Evolutionary conservation across 164 flowering plant genomes (phyloP).

Genomic region (Kalanchoe fedtschenkoi): DNA sequence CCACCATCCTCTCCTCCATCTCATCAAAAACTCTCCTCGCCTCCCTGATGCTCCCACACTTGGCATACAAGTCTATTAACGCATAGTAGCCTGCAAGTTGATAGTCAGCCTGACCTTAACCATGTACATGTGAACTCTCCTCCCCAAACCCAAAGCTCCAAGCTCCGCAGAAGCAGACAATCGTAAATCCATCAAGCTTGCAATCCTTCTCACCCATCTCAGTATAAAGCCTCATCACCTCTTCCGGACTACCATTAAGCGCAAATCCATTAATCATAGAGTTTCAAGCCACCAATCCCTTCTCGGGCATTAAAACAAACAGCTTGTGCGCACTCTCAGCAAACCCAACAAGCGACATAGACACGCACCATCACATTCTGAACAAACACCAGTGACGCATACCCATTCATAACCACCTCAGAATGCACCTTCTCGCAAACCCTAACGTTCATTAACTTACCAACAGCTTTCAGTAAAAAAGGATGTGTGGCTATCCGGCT

Average conservation of each 20-base stretch:
- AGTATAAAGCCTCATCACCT: no score
- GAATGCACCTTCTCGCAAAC: no score
- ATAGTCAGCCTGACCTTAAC: conserved; percentile 15
- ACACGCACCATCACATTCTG: conserved; percentile 26
- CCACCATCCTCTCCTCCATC: conserved; percentile 19
- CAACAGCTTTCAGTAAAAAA: no score
- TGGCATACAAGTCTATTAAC: conserved; percentile 27
- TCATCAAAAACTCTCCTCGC: no score
- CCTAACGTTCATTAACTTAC: no score
- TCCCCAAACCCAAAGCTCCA: no score
- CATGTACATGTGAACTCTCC: conserved; percentile 20
- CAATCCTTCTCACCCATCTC: conserved; percentile 18
- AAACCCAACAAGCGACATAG: conserved; percentile 23
- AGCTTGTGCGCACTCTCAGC: no score
- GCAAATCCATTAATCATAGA: conserved; percentile 32
- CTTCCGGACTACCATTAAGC: conserved; percentile 22
- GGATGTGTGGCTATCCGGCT: conserved; percentile 22
- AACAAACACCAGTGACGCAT: no score
- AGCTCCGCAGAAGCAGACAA: conserved; percentile 28
- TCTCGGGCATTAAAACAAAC: conserved; percentile 23
- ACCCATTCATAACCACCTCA: no score
- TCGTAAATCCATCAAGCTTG: conserved; percentile 26
- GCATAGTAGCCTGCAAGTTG: conserved; percentile 19
- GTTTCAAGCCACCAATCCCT: conserved; percentile 28
- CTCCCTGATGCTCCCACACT: conserved; percentile 23